phyloP scores from a whole-genome alignment of 371 early-diverging fungal genomes.

The Mucor ambiguus region DNA sequence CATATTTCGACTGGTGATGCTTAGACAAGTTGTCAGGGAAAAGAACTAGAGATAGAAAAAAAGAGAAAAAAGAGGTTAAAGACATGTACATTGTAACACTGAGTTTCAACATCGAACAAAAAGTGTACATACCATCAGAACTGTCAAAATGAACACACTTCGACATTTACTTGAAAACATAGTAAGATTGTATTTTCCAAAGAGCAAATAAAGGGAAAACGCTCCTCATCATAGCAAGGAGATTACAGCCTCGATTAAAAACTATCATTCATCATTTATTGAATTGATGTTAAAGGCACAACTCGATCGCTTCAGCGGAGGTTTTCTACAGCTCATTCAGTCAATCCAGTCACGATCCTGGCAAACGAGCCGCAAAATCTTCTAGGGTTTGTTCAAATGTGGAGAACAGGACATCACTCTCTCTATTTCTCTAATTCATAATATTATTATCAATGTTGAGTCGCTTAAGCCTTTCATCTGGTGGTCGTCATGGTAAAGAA shows the following conservation, averaged over 20 bases:
- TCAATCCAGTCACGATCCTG: slow-evolving; percentile 9
- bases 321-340: neutral
- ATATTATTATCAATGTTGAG: slow-evolving; percentile 18
- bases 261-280: neutral
- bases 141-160: neutral
- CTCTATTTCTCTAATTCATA: neutral
- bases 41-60: neutral
- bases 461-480: slow-evolving; percentile 17
- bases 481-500: slow-evolving; percentile 6
- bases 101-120: neutral
- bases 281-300: neutral
- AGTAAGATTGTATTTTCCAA: neutral
- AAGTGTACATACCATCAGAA: neutral
- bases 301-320: neutral
- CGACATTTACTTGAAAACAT: neutral
- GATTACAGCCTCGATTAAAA: neutral
- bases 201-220: neutral
- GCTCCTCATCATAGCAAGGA: neutral
- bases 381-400: neutral
- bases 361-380: slow-evolving; percentile 4
- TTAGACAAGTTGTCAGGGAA: neutral
- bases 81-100: neutral
- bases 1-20: neutral
- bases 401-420: neutral
- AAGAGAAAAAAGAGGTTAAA: neutral